Evolutionary conservation across 345 rosid genomes (phyloP).

Genomic region (Dovyalis caffra): DNA sequence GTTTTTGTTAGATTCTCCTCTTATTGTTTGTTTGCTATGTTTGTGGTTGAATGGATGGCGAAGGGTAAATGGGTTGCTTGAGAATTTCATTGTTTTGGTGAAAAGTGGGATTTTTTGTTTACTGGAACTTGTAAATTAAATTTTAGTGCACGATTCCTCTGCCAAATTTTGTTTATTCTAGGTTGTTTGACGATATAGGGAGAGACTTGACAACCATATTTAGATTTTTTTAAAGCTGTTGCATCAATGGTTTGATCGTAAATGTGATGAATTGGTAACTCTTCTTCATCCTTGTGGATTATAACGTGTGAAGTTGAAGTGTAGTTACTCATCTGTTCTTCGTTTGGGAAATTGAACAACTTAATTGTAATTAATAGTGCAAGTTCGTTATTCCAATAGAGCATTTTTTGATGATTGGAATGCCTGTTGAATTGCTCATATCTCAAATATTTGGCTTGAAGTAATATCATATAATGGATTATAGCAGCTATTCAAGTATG

Average conservation of each 20-base stretch:
- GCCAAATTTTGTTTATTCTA: no score
- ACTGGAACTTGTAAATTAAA: background rate
- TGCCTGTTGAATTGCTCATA: background rate
- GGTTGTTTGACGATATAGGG: no score
- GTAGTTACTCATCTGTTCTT: background rate
- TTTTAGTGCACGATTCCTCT: background rate
- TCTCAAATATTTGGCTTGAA: background rate
- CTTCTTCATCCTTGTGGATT: no score
- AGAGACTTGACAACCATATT: no score
- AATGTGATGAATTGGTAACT: no score
- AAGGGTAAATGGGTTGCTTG: background rate
- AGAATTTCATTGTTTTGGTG: background rate
- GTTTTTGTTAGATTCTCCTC: no score
- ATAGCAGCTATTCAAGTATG: background rate
- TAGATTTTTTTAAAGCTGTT: no score
- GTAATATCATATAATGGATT: background rate
- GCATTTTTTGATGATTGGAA: background rate
- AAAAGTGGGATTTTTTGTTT: background rate
- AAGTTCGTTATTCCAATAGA: background rate
- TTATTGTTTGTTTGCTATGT: background rate
- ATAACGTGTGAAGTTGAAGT: background rate
- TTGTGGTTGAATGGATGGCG: background rate
- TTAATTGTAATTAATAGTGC: background rate
- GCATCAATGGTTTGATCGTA: no score
- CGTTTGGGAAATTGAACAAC: background rate